These are phyloP conservation scores for Capsella bursapastoris DNA, from an alignment of 345 rosid genomes.

Conservation along the genomic window DNA sequence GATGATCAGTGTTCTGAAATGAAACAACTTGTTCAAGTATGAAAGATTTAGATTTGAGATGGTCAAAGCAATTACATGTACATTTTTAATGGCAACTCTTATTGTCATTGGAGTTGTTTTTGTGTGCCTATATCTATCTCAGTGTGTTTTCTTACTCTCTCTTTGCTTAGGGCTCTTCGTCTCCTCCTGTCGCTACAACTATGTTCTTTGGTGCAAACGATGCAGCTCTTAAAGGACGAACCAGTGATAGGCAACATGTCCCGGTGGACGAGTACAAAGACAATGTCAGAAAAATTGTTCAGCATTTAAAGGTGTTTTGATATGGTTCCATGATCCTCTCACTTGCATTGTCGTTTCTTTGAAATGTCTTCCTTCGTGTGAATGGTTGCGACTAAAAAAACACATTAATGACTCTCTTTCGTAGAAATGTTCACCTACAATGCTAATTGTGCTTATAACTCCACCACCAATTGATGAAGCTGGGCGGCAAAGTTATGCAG, in stretches of 20 bases:
- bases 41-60: not conserved
- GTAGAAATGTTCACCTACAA: slow-evolving; percentile 71
- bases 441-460: slow-evolving; percentile 77
- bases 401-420: slow-evolving; percentile 32
- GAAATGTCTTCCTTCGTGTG: not conserved
- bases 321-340: not conserved
- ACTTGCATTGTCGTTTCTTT: not conserved
- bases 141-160: not conserved
- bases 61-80: not conserved
- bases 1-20: not conserved
- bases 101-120: not conserved
- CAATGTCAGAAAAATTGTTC: slow-evolving; percentile 68
- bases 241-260: slow-evolving; percentile 74
- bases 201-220: slow-evolving; percentile 96
- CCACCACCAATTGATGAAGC: slow-evolving; percentile 87
- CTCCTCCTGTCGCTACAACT: slow-evolving; percentile 74
- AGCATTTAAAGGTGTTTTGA: slow-evolving; percentile 73
- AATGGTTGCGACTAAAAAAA: not conserved
- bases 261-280: slow-evolving; percentile 77
- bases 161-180: slow-evolving; percentile 52
- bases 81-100: not conserved
- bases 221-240: slow-evolving; percentile 83
- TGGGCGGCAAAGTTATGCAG: slow-evolving; percentile 65
- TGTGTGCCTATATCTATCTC: slow-evolving; percentile 14
- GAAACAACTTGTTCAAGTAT: not conserved